Conservation (phyloP, 148 eudicot species). For the Rhododendron vialii region DNA sequence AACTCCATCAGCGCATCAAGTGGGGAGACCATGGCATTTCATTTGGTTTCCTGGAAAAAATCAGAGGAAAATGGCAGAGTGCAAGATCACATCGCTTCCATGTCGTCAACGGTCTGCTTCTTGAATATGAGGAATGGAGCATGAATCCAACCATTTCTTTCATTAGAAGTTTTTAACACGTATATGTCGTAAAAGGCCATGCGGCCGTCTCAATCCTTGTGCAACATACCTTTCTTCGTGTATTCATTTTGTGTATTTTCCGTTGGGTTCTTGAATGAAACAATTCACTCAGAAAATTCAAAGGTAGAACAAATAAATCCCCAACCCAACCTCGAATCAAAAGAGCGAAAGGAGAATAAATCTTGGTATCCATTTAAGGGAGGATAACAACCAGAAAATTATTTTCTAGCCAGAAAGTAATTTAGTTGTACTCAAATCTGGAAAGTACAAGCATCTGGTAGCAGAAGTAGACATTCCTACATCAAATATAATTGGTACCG, state of each 20-base stretch:
- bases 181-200: not conserved
- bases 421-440: not conserved
- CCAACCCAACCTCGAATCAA: not conserved
- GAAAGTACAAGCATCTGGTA: not conserved
- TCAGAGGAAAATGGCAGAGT: not conserved
- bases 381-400: not conserved
- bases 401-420: not conserved
- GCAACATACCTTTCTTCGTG: not conserved
- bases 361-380: not conserved
- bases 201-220: not conserved
- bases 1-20: not conserved
- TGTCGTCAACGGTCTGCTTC: not conserved
- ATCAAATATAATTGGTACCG: not conserved
- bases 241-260: not conserved
- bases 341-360: not conserved
- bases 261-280: not conserved
- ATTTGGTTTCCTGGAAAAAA: not conserved
- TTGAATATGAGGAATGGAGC: not conserved
- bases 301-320: not conserved
- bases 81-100: not conserved
- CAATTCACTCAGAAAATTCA: not conserved
- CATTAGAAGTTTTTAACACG: not conserved
- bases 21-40: not conserved
- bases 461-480: not conserved
- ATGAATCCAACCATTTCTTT: not conserved